Evolutionary conservation across 192 early-diverging fungal genomes (phyloP), one percentile per base, ranked within the genome.

Genomic region (Umbelopsis ramanniana): DNA sequence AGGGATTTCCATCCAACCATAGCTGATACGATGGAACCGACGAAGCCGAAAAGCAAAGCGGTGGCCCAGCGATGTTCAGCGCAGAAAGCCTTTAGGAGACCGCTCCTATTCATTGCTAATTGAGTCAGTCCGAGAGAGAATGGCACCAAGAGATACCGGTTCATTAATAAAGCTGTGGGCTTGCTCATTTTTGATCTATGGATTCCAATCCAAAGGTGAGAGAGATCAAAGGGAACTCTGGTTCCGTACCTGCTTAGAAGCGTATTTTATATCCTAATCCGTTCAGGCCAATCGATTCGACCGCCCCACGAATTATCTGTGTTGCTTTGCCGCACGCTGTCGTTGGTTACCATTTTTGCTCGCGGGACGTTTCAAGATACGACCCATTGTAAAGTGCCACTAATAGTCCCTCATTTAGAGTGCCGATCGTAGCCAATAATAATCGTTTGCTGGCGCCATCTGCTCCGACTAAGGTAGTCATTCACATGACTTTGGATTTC

Each of bases 1-100:
- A 87, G 43, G 47, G 82, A 72, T 68, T 80, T 72, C 68, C 82
- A 77, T 9, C 75, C 69, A 15, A 74, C 71, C 22, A 84, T 45
- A 35, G 69, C 52, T 15, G 74, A 75, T 19, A 70, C 45, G 3
- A 55, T 48, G 22, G 68, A 54, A 48, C 74, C 74, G 12, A 75
- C 46, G 10, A 75, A 37, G 37, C 74, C 69, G 35, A 75, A 35
- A 14, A 75, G 10, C 6, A 75, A 57, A 23, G 74, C 74, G 48
- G 46, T 52, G 11, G 68, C 68, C 55, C 68, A 75, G 33, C 69
- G 50, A 47, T 75, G 55, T 63, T 75, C 67, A 17, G 40, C 45
- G 17, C 37, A 69, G 22, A 75, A 75, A 19, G 45, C 35, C 11
- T 60, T 50, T 9, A 75, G 68, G 9, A 63, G 0, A 38, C 29